phyloP scores from a whole-genome alignment of 2,329 filamentous ascomycete species.

The Talaromyces pinophilus region DNA sequence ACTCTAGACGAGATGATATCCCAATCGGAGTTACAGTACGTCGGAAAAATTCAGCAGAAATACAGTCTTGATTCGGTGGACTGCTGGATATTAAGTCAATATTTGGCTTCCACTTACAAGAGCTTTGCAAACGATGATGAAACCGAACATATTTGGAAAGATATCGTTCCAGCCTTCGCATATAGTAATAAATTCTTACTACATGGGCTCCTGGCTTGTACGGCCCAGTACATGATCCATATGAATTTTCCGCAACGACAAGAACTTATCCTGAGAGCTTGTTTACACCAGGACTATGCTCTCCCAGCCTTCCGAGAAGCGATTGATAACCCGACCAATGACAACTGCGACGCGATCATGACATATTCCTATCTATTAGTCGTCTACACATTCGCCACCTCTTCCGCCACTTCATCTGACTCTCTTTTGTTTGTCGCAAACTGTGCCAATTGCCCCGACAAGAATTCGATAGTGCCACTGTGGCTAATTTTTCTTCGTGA shows the following conservation, averaged over 20 bases:
- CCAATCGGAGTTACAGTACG: background rate
- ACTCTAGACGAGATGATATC: background rate
- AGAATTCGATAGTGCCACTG: constrained; percentile 18
- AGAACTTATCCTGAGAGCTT: constrained; percentile 31
- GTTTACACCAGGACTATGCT: constrained; percentile 11
- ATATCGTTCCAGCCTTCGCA: constrained; percentile 39
- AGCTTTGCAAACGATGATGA: constrained; percentile 1
- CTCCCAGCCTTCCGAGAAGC: constrained; percentile 22
- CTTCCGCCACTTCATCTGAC: constrained; percentile 26
- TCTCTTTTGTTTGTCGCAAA: constrained; percentile 25
- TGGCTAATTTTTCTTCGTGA: constrained; percentile 30
- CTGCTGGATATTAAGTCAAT: background rate
- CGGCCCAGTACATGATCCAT: constrained; percentile 42
- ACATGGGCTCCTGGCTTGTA: constrained; percentile 45
- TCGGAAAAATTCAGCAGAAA: background rate
- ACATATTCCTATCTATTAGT: constrained; percentile 28
- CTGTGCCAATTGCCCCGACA: background rate
- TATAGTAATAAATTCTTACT: constrained; percentile 40
- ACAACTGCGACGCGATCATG: constrained; percentile 28
- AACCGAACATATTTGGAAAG: constrained; percentile 11
- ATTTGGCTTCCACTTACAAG: background rate
- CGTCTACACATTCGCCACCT: constrained; percentile 26
- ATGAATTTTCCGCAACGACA: constrained; percentile 27
- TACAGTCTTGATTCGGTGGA: constrained; percentile 1
- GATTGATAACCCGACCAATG: constrained; percentile 21